These are phyloP conservation scores for Entomophthora muscae DNA, from an alignment of 371 early-diverging fungal species.

Conservation along the genomic window DNA sequence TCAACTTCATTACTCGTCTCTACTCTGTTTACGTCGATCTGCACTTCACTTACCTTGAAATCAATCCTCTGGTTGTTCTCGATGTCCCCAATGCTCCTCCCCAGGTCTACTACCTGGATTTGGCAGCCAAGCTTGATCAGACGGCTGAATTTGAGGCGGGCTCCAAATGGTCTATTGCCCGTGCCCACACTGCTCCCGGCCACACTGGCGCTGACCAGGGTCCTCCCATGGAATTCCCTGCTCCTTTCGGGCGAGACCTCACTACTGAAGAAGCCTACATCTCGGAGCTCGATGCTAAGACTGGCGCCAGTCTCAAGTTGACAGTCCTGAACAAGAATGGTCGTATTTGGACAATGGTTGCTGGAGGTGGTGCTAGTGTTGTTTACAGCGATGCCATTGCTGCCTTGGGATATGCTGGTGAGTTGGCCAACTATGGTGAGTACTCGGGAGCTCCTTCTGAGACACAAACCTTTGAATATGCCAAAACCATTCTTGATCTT, in stretches of 20 bases:
- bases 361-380: conserved; percentile 97
- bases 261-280: conserved; percentile 94
- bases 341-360: conserved; percentile 98
- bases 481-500: conserved; percentile 90
- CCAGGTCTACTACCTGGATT: conserved; percentile 78
- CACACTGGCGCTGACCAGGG: conserved; percentile 41
- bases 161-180: conserved; percentile 69
- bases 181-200: conserved; percentile 18
- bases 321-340: conserved; percentile 88
- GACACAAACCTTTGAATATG: conserved; percentile 94
- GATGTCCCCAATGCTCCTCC: conserved; percentile 27
- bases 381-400: conserved; percentile 95
- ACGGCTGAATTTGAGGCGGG: conserved; percentile 94
- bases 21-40: conserved; percentile 88
- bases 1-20: conserved; percentile 78
- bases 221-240: conserved; percentile 92
- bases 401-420: conserved; percentile 76
- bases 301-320: conserved; percentile 92
- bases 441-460: conserved; percentile 97
- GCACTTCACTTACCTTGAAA: conserved; percentile 95
- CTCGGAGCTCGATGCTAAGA: conserved; percentile 92
- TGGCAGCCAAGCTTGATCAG: conserved; percentile 96
- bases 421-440: conserved; percentile 97
- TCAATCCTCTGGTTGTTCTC: conserved; percentile 93
- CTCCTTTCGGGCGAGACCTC: conserved; percentile 93